These are phyloP conservation scores for Avena atlantica DNA, from an alignment of 176 grass and related monocot genomes.

Conservation along the genomic window DNA sequence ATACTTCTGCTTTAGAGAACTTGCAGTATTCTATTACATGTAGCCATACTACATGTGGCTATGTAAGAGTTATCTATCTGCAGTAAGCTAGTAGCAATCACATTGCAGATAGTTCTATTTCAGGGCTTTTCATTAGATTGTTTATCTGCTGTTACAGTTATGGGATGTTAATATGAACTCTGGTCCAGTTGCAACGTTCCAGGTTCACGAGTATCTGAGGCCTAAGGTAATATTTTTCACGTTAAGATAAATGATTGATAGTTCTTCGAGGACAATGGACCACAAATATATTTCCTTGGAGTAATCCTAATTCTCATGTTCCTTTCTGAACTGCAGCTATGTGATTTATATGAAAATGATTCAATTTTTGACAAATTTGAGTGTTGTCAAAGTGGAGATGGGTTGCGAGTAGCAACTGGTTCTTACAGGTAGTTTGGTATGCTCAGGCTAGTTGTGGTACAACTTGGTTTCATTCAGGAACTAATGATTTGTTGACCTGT, in stretches of 20 bases:
- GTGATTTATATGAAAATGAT: slow-evolving; percentile 99
- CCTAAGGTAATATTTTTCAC: slow-evolving; percentile 79
- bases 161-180: slow-evolving; percentile 98
- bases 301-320: slow-evolving; percentile 38
- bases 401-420: slow-evolving; percentile 84
- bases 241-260: slow-evolving; percentile 38
- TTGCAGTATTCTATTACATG: slow-evolving; percentile 15
- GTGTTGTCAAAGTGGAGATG: slow-evolving; percentile 94
- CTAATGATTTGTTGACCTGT: slow-evolving; percentile 45
- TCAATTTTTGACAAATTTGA: slow-evolving; percentile 99
- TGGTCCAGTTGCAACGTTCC: slow-evolving; percentile 86
- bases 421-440: slow-evolving; percentile 80
- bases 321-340: slow-evolving; percentile 68
- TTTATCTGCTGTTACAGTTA: slow-evolving; percentile 63
- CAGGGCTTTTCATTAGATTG: slow-evolving; percentile 19
- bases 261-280: slow-evolving; percentile 20
- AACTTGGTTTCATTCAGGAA: slow-evolving; percentile 31
- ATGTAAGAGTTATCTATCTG: slow-evolving; percentile 21
- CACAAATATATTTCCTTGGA: slow-evolving; percentile 13
- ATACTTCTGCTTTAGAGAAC: not conserved
- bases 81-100: slow-evolving; percentile 8
- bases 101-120: not conserved
- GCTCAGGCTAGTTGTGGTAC: slow-evolving; percentile 25
- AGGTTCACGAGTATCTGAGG: slow-evolving; percentile 95
- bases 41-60: not conserved